Evolutionary conservation across 75 land plant genomes (phyloP).

Genomic region (Selaginella moellendorffii): DNA sequence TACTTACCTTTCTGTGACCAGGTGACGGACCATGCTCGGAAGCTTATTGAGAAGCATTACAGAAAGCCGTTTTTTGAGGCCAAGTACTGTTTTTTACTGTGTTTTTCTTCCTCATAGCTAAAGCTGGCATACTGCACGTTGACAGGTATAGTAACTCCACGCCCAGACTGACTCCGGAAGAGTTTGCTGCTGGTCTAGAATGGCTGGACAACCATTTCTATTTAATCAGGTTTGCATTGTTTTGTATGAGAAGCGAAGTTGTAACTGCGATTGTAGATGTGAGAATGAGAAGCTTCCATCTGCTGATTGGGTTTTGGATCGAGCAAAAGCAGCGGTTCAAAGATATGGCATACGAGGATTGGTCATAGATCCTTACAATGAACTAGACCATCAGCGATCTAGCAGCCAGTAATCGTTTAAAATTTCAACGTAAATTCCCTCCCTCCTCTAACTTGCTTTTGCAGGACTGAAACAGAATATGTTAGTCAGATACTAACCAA

Average conservation of each 20-base stretch:
- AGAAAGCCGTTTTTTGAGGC: slow-evolving; percentile 75
- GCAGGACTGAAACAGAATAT: slow-evolving; percentile 95
- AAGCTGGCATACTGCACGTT: too few species aligned
- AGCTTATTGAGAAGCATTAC: slow-evolving; percentile 77
- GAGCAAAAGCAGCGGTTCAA: slow-evolving; percentile 81
- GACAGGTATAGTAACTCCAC: slow-evolving; percentile 40
- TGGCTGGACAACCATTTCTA: slow-evolving; percentile 70
- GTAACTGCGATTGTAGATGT: slow-evolving; percentile 29
- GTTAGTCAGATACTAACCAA: slow-evolving; percentile 88
- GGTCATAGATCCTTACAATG: slow-evolving; percentile 97
- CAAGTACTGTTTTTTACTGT: slow-evolving; percentile 30
- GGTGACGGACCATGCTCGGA: slow-evolving; percentile 90
- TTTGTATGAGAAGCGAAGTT: neutral
- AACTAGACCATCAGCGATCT: slow-evolving; percentile 90
- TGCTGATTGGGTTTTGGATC: slow-evolving; percentile 73
- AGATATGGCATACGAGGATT: slow-evolving; percentile 88
- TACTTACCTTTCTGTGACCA: slow-evolving; percentile 13
- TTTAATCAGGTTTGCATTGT: slow-evolving; percentile 47
- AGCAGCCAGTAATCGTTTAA: slow-evolving; percentile 36
- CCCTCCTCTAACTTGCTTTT: neutral
- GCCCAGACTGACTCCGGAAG: slow-evolving; percentile 50
- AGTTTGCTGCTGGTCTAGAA: slow-evolving; percentile 61
- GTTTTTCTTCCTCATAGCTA: too few species aligned
- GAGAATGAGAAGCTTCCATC: slow-evolving; percentile 87
- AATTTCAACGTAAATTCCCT: neutral